Conservation (phyloP, 345 rosid genomes). For the Mangifera indica region DNA sequence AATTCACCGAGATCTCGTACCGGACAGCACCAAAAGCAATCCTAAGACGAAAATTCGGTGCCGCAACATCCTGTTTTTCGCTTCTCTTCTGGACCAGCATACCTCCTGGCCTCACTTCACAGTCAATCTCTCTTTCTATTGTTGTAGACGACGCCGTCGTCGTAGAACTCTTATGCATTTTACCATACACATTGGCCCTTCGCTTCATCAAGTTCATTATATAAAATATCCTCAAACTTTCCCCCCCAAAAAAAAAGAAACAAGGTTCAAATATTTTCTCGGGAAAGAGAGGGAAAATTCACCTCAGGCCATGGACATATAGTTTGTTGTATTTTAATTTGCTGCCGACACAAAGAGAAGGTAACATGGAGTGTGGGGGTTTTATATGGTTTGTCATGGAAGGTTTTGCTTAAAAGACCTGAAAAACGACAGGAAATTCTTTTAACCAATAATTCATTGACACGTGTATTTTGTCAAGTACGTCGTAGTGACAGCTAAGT, state of each 20-base stretch:
- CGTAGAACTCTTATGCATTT: conserved; percentile 27
- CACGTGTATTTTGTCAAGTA: conserved; percentile 35
- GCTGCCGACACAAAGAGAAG: conserved; percentile 36
- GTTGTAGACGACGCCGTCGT: conserved; percentile 22
- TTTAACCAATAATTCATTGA: conserved; percentile 20
- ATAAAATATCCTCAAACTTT: not conserved
- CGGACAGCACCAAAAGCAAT: conserved; percentile 43
- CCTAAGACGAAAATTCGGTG: conserved; percentile 34
- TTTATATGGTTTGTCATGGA: not conserved
- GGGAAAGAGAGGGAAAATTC: conserved; percentile 25
- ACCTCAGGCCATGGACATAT: not conserved
- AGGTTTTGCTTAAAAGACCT: conserved; percentile 17
- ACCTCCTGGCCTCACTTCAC: conserved; percentile 67
- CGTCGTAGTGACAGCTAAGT: conserved; percentile 52
- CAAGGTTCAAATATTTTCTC: conserved; percentile 18
- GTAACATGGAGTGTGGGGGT: conserved; percentile 9
- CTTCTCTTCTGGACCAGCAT: conserved; percentile 63
- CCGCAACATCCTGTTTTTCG: conserved; percentile 9
- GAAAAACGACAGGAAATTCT: conserved; percentile 11
- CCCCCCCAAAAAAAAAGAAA: not conserved
- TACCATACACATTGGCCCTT: conserved; percentile 25
- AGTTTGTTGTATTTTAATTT: not conserved
- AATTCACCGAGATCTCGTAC: conserved; percentile 46
- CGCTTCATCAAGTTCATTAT: conserved; percentile 33
- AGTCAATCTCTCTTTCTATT: conserved; percentile 30